Conservation (phyloP, 495 filamentous ascomycete genomes). For the Talaromyces borbonicus region DNA sequence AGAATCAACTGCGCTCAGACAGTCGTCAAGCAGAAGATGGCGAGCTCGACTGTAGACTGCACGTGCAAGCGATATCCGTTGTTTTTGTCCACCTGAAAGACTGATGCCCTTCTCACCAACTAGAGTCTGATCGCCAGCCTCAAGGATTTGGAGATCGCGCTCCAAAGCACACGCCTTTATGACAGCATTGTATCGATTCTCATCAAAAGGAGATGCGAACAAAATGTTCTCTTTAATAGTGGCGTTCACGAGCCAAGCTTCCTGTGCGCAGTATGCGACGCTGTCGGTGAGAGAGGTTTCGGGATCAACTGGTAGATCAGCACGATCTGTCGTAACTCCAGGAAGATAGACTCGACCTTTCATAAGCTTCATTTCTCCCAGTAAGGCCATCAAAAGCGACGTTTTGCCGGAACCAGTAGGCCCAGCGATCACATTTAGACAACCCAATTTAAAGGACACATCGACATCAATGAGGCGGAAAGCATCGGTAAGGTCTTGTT, state of each 20-base stretch:
- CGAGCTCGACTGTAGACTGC: conserved; percentile 87
- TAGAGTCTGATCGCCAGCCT: conserved; percentile 84
- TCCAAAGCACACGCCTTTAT: conserved; percentile 88
- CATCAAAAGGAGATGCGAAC: conserved; percentile 76
- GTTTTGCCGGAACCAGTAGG: conserved; percentile 94
- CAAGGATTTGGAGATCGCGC: conserved; percentile 84
- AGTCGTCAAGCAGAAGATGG: conserved; percentile 89
- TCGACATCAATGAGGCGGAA: conserved; percentile 80
- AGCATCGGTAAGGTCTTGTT: conserved; percentile 26
- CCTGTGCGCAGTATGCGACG: conserved; percentile 93
- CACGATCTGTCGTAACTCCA: conserved; percentile 62
- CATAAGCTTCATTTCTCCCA: conserved; percentile 91
- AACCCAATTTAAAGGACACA: conserved; percentile 64
- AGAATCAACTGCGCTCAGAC: conserved; percentile 95
- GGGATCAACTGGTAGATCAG: conserved; percentile 71
- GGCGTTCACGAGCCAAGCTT: conserved; percentile 95
- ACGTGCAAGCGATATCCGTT: conserved; percentile 89
- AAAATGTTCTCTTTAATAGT: conserved; percentile 95
- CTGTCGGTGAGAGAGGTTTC: conserved; percentile 83
- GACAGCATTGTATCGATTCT: conserved; percentile 78
- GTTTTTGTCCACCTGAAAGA: conserved; percentile 94
- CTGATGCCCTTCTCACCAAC: conserved; percentile 98
- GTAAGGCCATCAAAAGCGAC: conserved; percentile 86
- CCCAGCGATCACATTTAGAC: conserved; percentile 84
- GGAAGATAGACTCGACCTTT: conserved; percentile 76